Base-by-base conservation (phyloP, 176 grass and related monocot species). In the Puccinellia tenuiflora region DNA sequence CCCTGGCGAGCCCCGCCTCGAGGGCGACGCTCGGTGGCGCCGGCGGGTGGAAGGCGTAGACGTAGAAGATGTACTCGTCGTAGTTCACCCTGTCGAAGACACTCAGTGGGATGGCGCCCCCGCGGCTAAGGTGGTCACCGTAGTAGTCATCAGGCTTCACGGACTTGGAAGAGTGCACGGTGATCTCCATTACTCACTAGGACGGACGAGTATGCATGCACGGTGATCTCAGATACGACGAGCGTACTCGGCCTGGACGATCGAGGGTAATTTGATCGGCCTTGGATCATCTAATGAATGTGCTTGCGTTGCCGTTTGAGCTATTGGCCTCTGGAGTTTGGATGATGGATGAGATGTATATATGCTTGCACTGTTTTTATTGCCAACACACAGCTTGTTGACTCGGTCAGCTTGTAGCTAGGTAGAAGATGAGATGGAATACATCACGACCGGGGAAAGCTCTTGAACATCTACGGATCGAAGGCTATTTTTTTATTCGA, bases 1-100 rank as follows among this genome's bases (percentile, higher is more conserved):
- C 62, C 25, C 1, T 47, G 33, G 88, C 83, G 21, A 81, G 35
- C 2, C 59, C 64, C 0, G 16, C 31, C 76, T 59, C 69, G 22
- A 76, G 65, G 5, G 17, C 28, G 6, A 22, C 31, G 34, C 29
- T 71, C 25, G 47, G 26, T 12, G 88, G 83, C 1, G 18, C 20
- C 1, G 82, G 70, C 25, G 77, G 13, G 5, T 38, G 83, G 88
- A 86, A 85, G 6, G 78, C 78, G 35, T 70, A 62, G 0, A 90
- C 18, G 76, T 47, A 50, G 9, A 52, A 55, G 37, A 69, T 68
- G 83, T 59, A 57, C 14, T 24, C 1, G 74, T 85, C 20, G 63
- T 45, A 78, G 18, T 29, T 69, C 8, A 43, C 74, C 75, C 0
- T 85, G 63, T 78, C 75, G 26, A 85, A 59, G 21, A 84, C 56